A percentile compares a stretch with the other conserved stretches of the same genome.
Evolutionary conservation across 2,329 filamentous ascomycete species (phyloP).

Genomic region (Thelonectria blattea): DNA sequence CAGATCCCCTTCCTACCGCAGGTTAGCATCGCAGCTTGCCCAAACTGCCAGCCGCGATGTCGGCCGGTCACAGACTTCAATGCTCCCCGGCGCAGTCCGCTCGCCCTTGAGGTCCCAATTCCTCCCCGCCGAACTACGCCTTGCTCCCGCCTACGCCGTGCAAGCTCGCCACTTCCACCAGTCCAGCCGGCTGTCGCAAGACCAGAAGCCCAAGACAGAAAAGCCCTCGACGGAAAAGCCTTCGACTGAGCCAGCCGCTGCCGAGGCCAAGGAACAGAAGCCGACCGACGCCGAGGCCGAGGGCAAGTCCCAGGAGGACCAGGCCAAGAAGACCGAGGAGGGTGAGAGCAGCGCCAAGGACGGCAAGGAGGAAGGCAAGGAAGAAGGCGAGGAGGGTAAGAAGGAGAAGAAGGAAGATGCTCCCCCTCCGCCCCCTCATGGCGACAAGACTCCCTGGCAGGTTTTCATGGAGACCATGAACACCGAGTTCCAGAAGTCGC

Average conservation of each 20-base stretch:
- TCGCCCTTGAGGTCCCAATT: conserved; percentile 55
- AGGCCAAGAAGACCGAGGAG: conserved; percentile 52
- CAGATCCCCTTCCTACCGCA: conserved; percentile 55
- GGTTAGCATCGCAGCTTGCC: conserved; percentile 51
- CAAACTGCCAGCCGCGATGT: conserved; percentile 37
- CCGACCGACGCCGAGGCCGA: conserved; percentile 43
- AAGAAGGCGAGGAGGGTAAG: conserved; percentile 57
- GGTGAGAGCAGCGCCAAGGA: conserved; percentile 45
- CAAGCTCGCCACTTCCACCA: conserved; percentile 44
- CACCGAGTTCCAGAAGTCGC: conserved; percentile 92
- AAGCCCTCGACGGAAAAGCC: conserved; percentile 37
- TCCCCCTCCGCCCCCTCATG: conserved; percentile 91
- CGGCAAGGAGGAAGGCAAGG: conserved; percentile 53
- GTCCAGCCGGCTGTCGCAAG: conserved; percentile 39
- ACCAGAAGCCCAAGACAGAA: conserved; percentile 45
- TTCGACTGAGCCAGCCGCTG: conserved; percentile 25
- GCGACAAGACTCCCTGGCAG: conserved; percentile 98
- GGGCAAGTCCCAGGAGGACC: conserved; percentile 47
- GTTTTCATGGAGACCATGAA: conserved; percentile 98
- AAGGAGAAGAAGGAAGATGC: conserved; percentile 69
- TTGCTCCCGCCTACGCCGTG: conserved; percentile 40
- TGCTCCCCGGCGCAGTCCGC: conserved; percentile 39
- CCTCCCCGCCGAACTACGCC: conserved; percentile 43
- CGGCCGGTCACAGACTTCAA: conserved; percentile 37
- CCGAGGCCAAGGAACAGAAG: conserved; percentile 50